These are phyloP conservation scores for Trichothecium sympodiale DNA, from an alignment of 2,329 filamentous ascomycete species.

Conservation along the genomic window DNA sequence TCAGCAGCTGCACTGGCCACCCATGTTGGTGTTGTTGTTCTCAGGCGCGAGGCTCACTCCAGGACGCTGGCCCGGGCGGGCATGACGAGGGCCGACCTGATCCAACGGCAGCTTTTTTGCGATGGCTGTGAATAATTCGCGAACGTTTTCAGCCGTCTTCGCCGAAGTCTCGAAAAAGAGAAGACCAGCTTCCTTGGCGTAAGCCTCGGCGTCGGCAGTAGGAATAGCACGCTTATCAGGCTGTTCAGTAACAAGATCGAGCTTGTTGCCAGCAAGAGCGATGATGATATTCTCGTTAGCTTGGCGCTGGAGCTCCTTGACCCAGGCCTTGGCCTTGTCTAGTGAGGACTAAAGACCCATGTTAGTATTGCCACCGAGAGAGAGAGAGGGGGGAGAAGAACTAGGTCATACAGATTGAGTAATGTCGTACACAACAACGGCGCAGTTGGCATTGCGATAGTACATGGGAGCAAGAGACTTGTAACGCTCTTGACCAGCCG, in stretches of 20 bases:
- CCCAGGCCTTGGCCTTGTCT: slow-evolving; percentile 98
- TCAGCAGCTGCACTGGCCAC: slow-evolving; percentile 47
- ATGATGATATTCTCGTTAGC: slow-evolving; percentile 99
- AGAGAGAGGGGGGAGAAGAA: not conserved
- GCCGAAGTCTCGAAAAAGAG: slow-evolving; percentile 98
- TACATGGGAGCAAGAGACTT: slow-evolving; percentile 99
- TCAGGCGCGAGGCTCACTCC: slow-evolving; percentile 47
- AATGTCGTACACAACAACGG: slow-evolving; percentile 98
- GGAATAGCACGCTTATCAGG: slow-evolving; percentile 91
- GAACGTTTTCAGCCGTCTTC: slow-evolving; percentile 93
- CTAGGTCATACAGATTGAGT: slow-evolving; percentile 76
- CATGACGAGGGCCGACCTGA: slow-evolving; percentile 83
- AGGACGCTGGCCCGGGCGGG: slow-evolving; percentile 53
- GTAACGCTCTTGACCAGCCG: slow-evolving; percentile 95
- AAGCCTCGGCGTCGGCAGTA: slow-evolving; percentile 85
- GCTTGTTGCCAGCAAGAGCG: slow-evolving; percentile 92
- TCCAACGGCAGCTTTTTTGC: slow-evolving; percentile 96
- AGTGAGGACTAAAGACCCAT: slow-evolving; percentile 60
- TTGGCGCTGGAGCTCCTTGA: slow-evolving; percentile 96
- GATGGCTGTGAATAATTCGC: slow-evolving; percentile 92
- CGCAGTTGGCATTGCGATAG: slow-evolving; percentile 98
- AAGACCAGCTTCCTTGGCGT: slow-evolving; percentile 83
- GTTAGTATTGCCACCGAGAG: too few relatives aligned
- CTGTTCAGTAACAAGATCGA: slow-evolving; percentile 88
- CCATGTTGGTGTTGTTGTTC: slow-evolving; percentile 44